phyloP scores from a whole-genome alignment of 2,329 filamentous ascomycete genomes.

The Penicillium oxalicum region DNA sequence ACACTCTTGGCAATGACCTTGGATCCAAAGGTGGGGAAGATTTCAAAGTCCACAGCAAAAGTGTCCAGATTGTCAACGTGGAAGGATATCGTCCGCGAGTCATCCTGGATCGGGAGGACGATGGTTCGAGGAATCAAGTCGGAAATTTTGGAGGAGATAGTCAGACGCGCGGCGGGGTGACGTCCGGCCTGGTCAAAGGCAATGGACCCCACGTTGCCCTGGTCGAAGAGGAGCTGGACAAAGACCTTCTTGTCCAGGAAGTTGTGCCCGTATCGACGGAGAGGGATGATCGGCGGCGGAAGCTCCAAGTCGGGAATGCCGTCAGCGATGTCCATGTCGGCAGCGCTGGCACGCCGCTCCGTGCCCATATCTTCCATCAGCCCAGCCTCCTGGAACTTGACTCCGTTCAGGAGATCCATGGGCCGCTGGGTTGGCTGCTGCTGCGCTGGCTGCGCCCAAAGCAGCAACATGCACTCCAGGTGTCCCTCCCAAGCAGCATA shows the following conservation, averaged over 20 bases:
- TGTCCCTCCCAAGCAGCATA: slow-evolving; percentile 98
- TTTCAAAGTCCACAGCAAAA: slow-evolving; percentile 94
- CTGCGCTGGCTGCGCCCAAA: slow-evolving; percentile 45
- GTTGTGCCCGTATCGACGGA: slow-evolving; percentile 93
- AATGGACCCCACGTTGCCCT: slow-evolving; percentile 61
- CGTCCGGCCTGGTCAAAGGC: slow-evolving; percentile 97
- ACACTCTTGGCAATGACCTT: slow-evolving; percentile 97
- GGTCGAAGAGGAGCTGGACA: slow-evolving; percentile 84
- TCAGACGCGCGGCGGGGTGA: slow-evolving; percentile 88
- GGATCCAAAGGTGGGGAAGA: slow-evolving; percentile 94
- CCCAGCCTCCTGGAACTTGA: slow-evolving; percentile 25
- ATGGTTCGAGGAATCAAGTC: slow-evolving; percentile 96
- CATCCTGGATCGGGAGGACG: slow-evolving; percentile 91
- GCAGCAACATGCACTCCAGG: slow-evolving; percentile 83
- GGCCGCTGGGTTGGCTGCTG: slow-evolving; percentile 23
- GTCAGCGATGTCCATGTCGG: slow-evolving; percentile 67
- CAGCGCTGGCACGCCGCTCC: slow-evolving; percentile 41
- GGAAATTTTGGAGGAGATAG: slow-evolving; percentile 92
- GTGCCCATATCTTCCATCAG: slow-evolving; percentile 22
- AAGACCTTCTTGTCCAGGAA: slow-evolving; percentile 98
- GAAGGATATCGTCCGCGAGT: slow-evolving; percentile 87
- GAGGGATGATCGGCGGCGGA: slow-evolving; percentile 90
- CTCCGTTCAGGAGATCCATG: slow-evolving; percentile 31
- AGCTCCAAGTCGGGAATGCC: slow-evolving; percentile 87
- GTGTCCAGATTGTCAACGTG: slow-evolving; percentile 90